phyloP scores from a whole-genome alignment of 495 filamentous ascomycete genomes.

The Hyaloscypha hepaticicola region DNA sequence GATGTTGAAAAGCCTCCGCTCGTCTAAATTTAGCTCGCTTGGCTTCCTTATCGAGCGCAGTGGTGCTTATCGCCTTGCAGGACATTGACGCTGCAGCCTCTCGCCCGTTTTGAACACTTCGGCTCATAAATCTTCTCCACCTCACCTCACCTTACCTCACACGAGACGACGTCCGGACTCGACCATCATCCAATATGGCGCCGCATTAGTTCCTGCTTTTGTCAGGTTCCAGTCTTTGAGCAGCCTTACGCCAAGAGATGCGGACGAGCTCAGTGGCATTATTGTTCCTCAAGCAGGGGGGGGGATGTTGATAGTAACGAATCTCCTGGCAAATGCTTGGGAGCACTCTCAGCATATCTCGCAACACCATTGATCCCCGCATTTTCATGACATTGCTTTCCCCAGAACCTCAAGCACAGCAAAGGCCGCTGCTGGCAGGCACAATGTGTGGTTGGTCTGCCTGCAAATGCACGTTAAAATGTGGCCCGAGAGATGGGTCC shows the following conservation, averaged over 20 bases:
- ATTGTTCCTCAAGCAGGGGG: neutral
- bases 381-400: neutral
- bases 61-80: neutral
- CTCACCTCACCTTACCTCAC: neutral
- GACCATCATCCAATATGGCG: neutral
- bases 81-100: neutral
- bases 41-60: conserved; percentile 3
- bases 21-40: conserved; percentile 1
- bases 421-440: neutral
- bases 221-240: neutral
- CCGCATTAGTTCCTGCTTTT: neutral
- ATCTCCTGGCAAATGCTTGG: neutral
- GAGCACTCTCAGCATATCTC: neutral
- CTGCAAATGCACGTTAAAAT: neutral
- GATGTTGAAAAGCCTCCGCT: neutral
- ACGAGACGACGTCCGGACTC: neutral
- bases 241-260: neutral
- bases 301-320: neutral
- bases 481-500: neutral
- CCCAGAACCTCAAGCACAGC: neutral
- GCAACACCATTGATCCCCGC: neutral
- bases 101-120: neutral
- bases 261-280: neutral
- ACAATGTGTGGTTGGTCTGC: neutral
- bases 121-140: neutral